These are phyloP conservation scores for Fusarium sp. DNA, from an alignment of 2,329 filamentous ascomycete genomes.

Conservation along the genomic window DNA sequence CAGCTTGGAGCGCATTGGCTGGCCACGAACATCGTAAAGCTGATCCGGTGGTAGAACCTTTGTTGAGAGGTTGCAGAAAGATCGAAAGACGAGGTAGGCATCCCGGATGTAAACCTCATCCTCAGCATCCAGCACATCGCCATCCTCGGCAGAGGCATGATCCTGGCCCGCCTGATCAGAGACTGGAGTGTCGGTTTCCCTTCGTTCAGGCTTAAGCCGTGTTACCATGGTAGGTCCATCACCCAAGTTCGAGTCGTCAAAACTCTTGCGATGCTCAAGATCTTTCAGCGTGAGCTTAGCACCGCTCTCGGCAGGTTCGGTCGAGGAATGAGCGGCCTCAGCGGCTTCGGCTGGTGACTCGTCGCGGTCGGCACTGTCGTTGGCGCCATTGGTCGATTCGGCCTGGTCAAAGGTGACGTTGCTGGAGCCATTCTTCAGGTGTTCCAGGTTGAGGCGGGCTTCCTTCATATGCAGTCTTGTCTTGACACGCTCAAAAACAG, in stretches of 20 bases:
- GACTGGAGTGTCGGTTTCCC: conserved; percentile 57
- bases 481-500: conserved; percentile 96
- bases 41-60: conserved; percentile 91
- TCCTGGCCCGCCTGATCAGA: conserved; percentile 69
- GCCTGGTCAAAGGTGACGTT: conserved; percentile 64
- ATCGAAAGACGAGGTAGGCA: conserved; percentile 95
- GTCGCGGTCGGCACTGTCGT: conserved; percentile 55
- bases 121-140: conserved; percentile 75
- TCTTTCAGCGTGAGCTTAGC: conserved; percentile 75
- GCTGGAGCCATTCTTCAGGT: conserved; percentile 65
- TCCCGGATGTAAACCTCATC: conserved; percentile 98
- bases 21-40: conserved; percentile 89
- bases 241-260: conserved; percentile 74
- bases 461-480: conserved; percentile 88
- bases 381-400: conserved; percentile 53
- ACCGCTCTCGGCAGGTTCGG: conserved; percentile 53
- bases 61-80: conserved; percentile 96
- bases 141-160: conserved; percentile 64
- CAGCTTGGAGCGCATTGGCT: conserved; percentile 97
- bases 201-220: conserved; percentile 65
- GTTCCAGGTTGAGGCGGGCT: conserved; percentile 70
- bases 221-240: conserved; percentile 77
- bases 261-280: conserved; percentile 75
- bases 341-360: conserved; percentile 52
- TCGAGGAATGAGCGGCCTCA: conserved; percentile 39